A percentile compares a stretch with the other conserved stretches of the same genome.
These are phyloP conservation scores for Teratosphaeriaceae sp. DNA, from an alignment of 2,329 filamentous ascomycete genomes.

Conservation along the genomic window DNA sequence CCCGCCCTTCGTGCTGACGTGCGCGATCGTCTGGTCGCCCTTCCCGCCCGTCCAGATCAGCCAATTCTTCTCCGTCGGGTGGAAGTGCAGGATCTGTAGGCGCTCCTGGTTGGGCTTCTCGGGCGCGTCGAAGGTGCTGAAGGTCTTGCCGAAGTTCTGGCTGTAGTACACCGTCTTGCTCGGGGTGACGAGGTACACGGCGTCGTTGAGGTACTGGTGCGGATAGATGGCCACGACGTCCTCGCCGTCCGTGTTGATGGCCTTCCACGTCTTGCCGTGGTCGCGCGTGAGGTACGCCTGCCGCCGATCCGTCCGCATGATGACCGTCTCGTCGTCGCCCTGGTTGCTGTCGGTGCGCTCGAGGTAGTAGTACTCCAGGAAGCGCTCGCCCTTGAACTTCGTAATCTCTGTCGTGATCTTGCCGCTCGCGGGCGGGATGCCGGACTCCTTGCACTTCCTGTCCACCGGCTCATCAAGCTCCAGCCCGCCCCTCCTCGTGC, in stretches of 20 bases:
- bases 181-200: constrained; percentile 76
- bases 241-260: constrained; percentile 55
- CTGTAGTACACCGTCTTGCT: constrained; percentile 69
- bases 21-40: constrained; percentile 62
- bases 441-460: constrained; percentile 63
- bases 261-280: constrained; percentile 82
- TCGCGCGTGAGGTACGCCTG: constrained; percentile 70
- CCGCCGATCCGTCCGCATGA: constrained; percentile 53
- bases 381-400: constrained; percentile 55
- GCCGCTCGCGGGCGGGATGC: constrained; percentile 52
- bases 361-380: constrained; percentile 63
- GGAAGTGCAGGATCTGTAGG: constrained; percentile 63
- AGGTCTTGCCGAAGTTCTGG: constrained; percentile 66
- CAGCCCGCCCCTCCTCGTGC: constrained; percentile 33
- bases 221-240: constrained; percentile 65
- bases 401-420: constrained; percentile 57
- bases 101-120: constrained; percentile 47
- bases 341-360: constrained; percentile 58
- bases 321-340: constrained; percentile 64
- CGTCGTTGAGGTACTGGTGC: constrained; percentile 75
- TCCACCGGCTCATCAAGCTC: constrained; percentile 52
- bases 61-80: constrained; percentile 81
- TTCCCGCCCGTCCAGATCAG: constrained; percentile 75
- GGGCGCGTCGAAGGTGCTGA: constrained; percentile 67
- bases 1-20: constrained; percentile 72